Evolutionary conservation across 2,329 filamentous ascomycete species (phyloP).

Genomic region (Lachnellula willkommii): DNA sequence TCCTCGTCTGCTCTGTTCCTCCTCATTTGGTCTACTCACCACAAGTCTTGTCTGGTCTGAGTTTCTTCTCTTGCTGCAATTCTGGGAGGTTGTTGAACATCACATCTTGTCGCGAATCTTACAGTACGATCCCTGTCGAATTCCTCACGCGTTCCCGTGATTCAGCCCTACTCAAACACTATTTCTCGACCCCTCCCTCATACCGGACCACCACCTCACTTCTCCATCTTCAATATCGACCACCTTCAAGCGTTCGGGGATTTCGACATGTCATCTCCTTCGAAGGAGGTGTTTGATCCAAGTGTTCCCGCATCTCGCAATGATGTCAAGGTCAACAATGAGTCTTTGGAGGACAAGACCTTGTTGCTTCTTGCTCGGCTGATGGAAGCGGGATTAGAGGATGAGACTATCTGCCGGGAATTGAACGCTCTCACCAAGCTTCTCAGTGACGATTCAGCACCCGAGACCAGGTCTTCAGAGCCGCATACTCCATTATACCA

Average conservation of each 20-base stretch:
- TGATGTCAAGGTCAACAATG: slow-evolving; percentile 17
- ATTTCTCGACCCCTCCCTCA: background rate
- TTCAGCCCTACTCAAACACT: background rate
- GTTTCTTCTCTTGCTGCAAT: background rate
- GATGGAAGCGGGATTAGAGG: slow-evolving; percentile 86
- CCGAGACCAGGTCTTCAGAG: slow-evolving; percentile 18
- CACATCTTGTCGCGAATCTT: background rate
- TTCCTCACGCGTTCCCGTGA: slow-evolving; percentile 19
- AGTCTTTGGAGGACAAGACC: slow-evolving; percentile 28
- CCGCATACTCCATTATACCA: slow-evolving; percentile 39
- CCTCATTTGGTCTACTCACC: background rate
- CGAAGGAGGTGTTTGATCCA: slow-evolving; percentile 16
- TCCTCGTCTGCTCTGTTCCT: too few species aligned
- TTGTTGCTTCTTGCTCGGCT: slow-evolving; percentile 68
- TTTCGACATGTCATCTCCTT: slow-evolving; percentile 4
- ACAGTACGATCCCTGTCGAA: background rate
- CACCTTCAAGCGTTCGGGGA: background rate
- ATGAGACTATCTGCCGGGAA: slow-evolving; percentile 60
- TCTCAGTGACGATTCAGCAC: slow-evolving; percentile 44
- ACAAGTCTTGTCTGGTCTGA: background rate
- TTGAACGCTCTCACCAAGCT: slow-evolving; percentile 56
- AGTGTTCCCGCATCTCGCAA: slow-evolving; percentile 11
- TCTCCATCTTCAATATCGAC: background rate
- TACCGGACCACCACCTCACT: background rate
- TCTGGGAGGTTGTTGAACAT: background rate